A percentile compares a stretch with the other conserved stretches of the same genome.
These are phyloP conservation scores for Taxillus chinensis DNA, from an alignment of 164 flowering plant genomes.

Conservation along the genomic window DNA sequence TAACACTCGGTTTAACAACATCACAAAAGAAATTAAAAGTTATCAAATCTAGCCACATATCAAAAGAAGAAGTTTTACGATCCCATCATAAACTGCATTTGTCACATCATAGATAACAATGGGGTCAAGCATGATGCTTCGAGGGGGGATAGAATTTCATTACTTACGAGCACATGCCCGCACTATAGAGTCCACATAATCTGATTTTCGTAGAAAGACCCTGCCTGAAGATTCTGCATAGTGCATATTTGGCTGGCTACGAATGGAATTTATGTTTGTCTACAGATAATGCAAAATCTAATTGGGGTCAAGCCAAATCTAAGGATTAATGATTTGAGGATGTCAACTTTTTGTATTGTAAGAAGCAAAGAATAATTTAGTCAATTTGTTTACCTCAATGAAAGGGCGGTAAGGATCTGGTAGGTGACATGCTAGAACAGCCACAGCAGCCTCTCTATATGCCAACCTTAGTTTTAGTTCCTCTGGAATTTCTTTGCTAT, in stretches of 20 bases:
- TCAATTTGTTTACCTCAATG: slow-evolving; percentile 38
- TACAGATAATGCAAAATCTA: slow-evolving; percentile 21
- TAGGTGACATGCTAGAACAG: slow-evolving; percentile 87
- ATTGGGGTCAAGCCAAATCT: not conserved
- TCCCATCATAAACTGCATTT: no score
- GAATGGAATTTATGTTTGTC: slow-evolving; percentile 73
- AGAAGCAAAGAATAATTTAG: no score
- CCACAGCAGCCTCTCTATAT: slow-evolving; percentile 92
- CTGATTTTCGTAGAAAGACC: slow-evolving; percentile 59
- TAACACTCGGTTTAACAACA: no score
- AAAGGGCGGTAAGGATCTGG: slow-evolving; percentile 76
- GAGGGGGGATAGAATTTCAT: not conserved
- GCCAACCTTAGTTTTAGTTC: slow-evolving; percentile 83
- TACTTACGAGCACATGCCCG: slow-evolving; percentile 97
- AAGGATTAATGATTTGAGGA: not conserved
- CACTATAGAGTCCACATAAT: slow-evolving; percentile 71
- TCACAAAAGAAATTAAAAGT: no score
- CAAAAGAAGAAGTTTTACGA: no score
- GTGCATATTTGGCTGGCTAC: slow-evolving; percentile 64
- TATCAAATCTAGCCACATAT: no score
- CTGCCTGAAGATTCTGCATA: slow-evolving; percentile 51
- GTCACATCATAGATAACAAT: no score
- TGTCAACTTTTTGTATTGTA: not conserved
- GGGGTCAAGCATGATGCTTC: no score
- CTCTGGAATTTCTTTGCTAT: slow-evolving; percentile 72